Base-by-base conservation (phyloP, 2,329 filamentous ascomycete species). In the Fusarium nanum region DNA sequence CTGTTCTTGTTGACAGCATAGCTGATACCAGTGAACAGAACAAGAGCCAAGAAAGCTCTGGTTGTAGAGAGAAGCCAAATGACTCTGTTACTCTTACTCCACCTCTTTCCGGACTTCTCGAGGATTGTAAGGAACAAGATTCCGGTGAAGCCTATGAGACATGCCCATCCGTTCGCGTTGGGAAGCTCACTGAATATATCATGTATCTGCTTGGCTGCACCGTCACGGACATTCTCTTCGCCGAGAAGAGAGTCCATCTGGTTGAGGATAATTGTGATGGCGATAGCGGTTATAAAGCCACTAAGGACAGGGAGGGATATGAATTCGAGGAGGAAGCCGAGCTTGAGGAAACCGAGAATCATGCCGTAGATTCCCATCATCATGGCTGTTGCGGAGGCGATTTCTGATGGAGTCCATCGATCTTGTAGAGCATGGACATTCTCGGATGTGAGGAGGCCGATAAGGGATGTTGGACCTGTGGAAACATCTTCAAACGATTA, bases 261-360 rank as follows among this genome's bases (percentile, higher is more conserved):
- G n/a, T 87, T 88, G 52, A 90, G 84, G 23, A 87, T 85, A 73
- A 91, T 91, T 30, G 88, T 89, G 49, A 91, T 86, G 25, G 88
- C 89, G 2, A 89, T 88, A 3, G 89, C 88, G 0, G 88, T 89
- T 70, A 91, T 89, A 79, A 91, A 91, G 7, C 89, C 89, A 9
- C 83, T 88, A 1, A 91, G 82, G 3, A 91, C 87, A 0, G 89
- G 89, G 2, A 89, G 83, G 0, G 89, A 90, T 69, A 91, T 87
- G 71, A 90, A 91, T 64, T 91, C 88, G 22, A 91, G 82, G 7
- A 91, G 80, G 75, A 90, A 91, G 1, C 89, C 89, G 7, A 91
- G 84, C 55, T 88, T 89, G 23, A 91, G 81, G 2, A 91, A 80
- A 0, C 89, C 89, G 5, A 91, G 79, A 18, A 83, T 81, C 23